Conservation (phyloP, 23 red algal genomes). For the Gracilaria gracilis region DNA sequence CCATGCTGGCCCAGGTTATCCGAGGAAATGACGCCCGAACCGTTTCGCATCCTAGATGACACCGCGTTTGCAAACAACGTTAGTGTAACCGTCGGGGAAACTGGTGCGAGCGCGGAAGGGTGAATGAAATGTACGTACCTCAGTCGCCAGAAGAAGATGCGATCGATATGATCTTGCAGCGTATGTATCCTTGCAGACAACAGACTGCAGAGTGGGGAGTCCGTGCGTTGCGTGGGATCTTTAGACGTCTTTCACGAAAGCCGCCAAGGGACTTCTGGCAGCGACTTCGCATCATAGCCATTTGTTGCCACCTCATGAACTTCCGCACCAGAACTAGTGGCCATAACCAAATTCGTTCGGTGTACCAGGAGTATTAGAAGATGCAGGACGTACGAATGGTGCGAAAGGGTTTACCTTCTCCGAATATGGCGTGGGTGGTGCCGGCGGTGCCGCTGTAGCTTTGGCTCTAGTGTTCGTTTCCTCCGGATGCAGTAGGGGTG, state of each 20-base stretch:
- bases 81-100: not conserved
- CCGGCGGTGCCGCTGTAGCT: not conserved
- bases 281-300: not conserved
- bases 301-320: not conserved
- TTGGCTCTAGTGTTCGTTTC: not conserved
- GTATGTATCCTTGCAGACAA: not conserved
- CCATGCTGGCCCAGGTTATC: not conserved
- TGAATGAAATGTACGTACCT: constrained; percentile 7
- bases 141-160: not conserved
- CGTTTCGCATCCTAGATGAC: constrained; percentile 7
- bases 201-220: constrained; percentile 47
- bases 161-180: constrained; percentile 38
- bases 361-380: not conserved
- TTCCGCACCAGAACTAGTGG: not conserved
- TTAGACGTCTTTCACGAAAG: not conserved
- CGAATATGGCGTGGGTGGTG: not conserved
- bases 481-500: not conserved
- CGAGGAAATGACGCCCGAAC: not conserved
- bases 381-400: not conserved
- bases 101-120: not conserved
- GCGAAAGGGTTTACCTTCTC: not conserved
- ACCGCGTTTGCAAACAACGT: constrained; percentile 8
- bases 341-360: not conserved
- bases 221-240: not conserved
- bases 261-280: not conserved